phyloP scores from a whole-genome alignment of 129 eudicot species.

The Scalesia atractyloides region DNA sequence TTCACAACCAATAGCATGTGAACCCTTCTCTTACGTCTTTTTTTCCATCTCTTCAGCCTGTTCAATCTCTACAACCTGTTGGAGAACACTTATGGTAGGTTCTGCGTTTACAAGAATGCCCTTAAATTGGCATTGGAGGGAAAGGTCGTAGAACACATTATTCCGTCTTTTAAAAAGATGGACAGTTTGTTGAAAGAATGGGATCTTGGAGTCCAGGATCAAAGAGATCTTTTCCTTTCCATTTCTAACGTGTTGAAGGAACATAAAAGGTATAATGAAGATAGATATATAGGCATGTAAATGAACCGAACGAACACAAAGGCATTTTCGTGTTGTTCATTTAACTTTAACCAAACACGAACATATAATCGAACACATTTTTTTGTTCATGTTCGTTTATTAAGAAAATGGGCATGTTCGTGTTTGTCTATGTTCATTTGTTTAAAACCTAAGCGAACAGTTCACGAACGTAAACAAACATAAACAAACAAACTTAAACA shows the following conservation, averaged over 20 bases:
- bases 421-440: no score
- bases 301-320: no score
- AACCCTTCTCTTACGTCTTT: slow-evolving; percentile 3
- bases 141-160: slow-evolving; percentile 62
- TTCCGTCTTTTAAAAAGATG: slow-evolving; percentile 67
- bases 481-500: no score
- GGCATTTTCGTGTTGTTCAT: no score
- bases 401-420: no score
- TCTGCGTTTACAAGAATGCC: slow-evolving; percentile 82
- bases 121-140: slow-evolving; percentile 73
- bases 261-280: slow-evolving; percentile 56
- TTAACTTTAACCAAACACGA: no score
- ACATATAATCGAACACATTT: no score
- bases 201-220: slow-evolving; percentile 79
- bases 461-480: no score
- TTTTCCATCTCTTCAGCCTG: slow-evolving; percentile 46
- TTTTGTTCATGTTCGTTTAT: no score
- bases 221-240: slow-evolving; percentile 68
- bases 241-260: slow-evolving; percentile 77
- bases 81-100: slow-evolving; percentile 78
- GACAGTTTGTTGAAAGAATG: slow-evolving; percentile 83
- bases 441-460: no score
- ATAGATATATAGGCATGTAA: not conserved
- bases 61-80: slow-evolving; percentile 82
- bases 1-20: not conserved